These are phyloP conservation scores for Cutaneotrichosporon sp. DNA, from an alignment of 1,284 basidiomycete species.

Conservation along the genomic window DNA sequence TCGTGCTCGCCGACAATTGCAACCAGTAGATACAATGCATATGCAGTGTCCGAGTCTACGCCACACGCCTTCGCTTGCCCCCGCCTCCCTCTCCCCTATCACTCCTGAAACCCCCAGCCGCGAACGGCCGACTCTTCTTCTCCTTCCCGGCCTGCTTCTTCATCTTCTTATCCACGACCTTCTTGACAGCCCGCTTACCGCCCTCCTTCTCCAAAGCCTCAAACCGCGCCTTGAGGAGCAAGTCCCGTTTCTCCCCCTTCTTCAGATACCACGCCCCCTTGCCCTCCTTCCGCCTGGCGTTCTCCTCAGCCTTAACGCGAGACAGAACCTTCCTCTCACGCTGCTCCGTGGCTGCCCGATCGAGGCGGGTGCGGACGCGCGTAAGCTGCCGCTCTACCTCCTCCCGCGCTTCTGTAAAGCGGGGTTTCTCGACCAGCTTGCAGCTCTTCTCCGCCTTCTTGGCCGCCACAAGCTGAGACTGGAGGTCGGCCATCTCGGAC, in stretches of 20 bases:
- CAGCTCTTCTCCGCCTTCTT: slow-evolving; percentile 63
- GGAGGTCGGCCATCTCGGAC: slow-evolving; percentile 64
- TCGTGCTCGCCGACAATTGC: too few relatives aligned
- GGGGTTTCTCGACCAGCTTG: slow-evolving; percentile 59
- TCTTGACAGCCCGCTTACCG: slow-evolving; percentile 74
- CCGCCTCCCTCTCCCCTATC: slow-evolving; percentile 20
- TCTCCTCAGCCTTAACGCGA: slow-evolving; percentile 62
- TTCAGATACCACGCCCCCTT: slow-evolving; percentile 87
- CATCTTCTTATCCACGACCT: slow-evolving; percentile 80
- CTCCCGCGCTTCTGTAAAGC: slow-evolving; percentile 65
- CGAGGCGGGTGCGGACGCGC: slow-evolving; percentile 69
- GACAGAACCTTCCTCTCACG: slow-evolving; percentile 64
- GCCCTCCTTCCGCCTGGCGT: slow-evolving; percentile 65
- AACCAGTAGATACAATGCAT: slow-evolving; percentile 1
- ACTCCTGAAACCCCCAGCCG: slow-evolving; percentile 28
- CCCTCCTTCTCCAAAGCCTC: slow-evolving; percentile 68
- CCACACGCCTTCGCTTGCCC: slow-evolving; percentile 17
- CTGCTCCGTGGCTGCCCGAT: slow-evolving; percentile 65
- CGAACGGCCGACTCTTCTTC: slow-evolving; percentile 73
- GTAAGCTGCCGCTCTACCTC: slow-evolving; percentile 74
- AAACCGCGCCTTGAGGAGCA: slow-evolving; percentile 68
- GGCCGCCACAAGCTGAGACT: slow-evolving; percentile 63
- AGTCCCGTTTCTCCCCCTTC: slow-evolving; percentile 69
- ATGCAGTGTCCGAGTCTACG: slow-evolving; percentile 2
- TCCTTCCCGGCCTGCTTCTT: slow-evolving; percentile 84